These are phyloP conservation scores for Myriosclerotinia duriaeana DNA, from an alignment of 2,329 filamentous ascomycete species.

Conservation along the genomic window DNA sequence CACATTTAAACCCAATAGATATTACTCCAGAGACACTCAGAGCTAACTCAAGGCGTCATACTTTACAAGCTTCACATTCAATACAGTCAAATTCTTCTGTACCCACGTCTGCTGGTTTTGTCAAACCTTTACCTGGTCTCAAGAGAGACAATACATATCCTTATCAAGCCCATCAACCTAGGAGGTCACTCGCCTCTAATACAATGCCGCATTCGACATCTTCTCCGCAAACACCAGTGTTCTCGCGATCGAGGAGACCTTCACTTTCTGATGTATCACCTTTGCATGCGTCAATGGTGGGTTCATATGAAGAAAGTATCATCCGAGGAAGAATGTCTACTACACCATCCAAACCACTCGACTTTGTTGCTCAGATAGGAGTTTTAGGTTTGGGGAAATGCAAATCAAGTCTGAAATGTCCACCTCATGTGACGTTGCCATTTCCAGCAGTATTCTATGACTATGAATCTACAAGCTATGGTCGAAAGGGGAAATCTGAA, in stretches of 20 bases:
- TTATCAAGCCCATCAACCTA: constrained; percentile 76
- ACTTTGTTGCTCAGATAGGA: constrained; percentile 93
- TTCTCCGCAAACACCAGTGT: constrained; percentile 52
- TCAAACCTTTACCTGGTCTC: constrained; percentile 47
- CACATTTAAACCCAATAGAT: constrained; percentile 53
- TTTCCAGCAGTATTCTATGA: constrained; percentile 97
- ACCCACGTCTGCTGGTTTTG: constrained; percentile 44
- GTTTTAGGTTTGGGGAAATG: constrained; percentile 88
- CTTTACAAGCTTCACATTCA: constrained; percentile 63
- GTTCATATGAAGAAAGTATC: constrained; percentile 97
- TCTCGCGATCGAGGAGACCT: constrained; percentile 59
- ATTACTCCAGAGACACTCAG: constrained; percentile 43
- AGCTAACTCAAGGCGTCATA: constrained; percentile 61
- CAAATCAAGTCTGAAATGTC: constrained; percentile 80
- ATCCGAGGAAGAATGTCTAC: constrained; percentile 95
- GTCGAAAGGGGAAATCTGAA: constrained; percentile 59
- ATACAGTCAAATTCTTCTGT: constrained; percentile 46
- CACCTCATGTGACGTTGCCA: constrained; percentile 82
- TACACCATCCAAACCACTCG: constrained; percentile 84
- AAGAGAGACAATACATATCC: constrained; percentile 64
- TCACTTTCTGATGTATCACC: constrained; percentile 77
- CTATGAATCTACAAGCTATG: constrained; percentile 69
- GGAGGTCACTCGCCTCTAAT: constrained; percentile 68
- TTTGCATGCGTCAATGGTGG: constrained; percentile 89
- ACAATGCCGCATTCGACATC: constrained; percentile 45